Evolutionary conservation across 768 basidiomycete species (phyloP).

Genomic region (Tubosaeta brunneosetosa): DNA sequence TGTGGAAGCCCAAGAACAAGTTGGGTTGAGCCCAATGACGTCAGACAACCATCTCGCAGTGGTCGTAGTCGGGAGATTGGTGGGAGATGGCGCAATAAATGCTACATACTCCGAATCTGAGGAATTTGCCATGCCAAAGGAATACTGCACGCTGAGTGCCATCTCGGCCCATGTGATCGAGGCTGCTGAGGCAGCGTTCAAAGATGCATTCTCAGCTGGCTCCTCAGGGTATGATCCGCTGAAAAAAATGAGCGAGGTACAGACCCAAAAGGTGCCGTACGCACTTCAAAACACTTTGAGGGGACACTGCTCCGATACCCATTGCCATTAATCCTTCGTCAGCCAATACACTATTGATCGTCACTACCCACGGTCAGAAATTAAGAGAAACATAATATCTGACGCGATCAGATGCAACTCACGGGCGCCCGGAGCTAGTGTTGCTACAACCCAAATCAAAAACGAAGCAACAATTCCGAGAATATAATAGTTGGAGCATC

Average conservation of each 20-base stretch:
- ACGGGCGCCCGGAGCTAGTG: conserved; percentile 25
- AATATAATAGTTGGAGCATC: conserved; percentile 22
- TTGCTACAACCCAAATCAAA: conserved; percentile 16
- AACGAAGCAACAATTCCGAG: conserved; percentile 15
- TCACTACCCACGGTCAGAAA: conserved; percentile 8
- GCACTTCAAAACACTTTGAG: conserved; percentile 26
- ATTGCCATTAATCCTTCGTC: conserved; percentile 23
- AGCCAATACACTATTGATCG: conserved; percentile 17
- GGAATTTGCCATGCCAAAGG: conserved; percentile 11
- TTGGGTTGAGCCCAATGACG: conserved; percentile 24
- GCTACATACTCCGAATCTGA: conserved; percentile 15
- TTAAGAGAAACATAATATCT: neutral
- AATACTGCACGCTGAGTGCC: conserved; percentile 23
- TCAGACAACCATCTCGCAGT: conserved; percentile 27
- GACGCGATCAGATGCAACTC: conserved; percentile 1
- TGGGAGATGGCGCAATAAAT: conserved; percentile 19
- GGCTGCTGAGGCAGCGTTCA: conserved; percentile 15
- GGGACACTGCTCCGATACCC: conserved; percentile 17
- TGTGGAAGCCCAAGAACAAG: conserved; percentile 26
- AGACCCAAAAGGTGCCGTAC: neutral
- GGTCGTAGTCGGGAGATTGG: conserved; percentile 13
- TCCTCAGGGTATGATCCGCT: neutral
- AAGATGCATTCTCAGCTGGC: conserved; percentile 3
- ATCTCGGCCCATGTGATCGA: conserved; percentile 23
- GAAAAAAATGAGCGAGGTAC: neutral